Evolutionary conservation across 2,329 filamentous ascomycete species (phyloP).

Genomic region (Penicillium concentricum): DNA sequence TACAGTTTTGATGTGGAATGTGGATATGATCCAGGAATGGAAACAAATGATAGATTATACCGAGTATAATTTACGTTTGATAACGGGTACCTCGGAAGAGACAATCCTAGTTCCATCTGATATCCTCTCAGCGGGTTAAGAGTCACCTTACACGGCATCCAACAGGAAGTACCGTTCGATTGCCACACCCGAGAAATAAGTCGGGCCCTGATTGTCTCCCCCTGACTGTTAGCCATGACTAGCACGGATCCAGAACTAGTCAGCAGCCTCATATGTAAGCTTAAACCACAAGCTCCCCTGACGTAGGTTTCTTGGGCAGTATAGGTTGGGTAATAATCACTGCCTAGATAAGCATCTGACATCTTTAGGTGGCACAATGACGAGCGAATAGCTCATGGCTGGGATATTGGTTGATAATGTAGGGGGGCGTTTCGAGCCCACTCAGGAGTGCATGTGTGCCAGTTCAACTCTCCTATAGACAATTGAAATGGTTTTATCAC

Average conservation of each 20-base stretch:
- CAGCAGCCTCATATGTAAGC: constrained; percentile 5
- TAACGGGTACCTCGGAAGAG: neutral
- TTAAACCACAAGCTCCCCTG: neutral
- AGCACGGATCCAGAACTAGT: neutral
- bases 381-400: constrained; percentile 10
- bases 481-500: neutral
- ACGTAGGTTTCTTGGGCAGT: constrained; percentile 1
- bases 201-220: neutral
- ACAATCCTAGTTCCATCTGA: neutral
- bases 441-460: constrained; percentile 1
- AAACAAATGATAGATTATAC: neutral
- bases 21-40: neutral
- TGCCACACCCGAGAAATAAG: neutral
- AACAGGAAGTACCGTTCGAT: neutral
- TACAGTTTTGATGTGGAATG: neutral
- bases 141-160: neutral
- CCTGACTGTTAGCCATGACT: neutral
- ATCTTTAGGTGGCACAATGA: constrained; percentile 21
- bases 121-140: neutral
- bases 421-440: neutral
- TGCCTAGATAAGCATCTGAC: neutral
- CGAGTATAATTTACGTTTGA: neutral
- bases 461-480: neutral
- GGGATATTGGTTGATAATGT: constrained; percentile 16
- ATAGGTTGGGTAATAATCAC: neutral